A percentile compares a stretch with the other conserved stretches of the same genome.
Evolutionary conservation across 371 early-diverging fungal genomes (phyloP).

Genomic region (Rhizopus stolonifer): DNA sequence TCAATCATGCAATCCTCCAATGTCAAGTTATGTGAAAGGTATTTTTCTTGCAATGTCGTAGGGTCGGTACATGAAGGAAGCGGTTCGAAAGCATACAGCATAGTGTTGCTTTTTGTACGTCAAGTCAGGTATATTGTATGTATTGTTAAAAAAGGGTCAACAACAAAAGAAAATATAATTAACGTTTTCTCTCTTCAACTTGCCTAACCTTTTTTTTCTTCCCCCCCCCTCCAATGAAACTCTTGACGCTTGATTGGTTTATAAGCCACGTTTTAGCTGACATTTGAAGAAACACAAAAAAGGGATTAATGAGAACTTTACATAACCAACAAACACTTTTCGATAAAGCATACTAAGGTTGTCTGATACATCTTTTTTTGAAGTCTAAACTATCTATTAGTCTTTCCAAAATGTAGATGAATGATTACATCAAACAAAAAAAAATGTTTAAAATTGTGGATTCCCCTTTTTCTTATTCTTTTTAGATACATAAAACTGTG

Average conservation of each 20-base stretch:
- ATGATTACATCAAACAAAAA: too few relatives aligned
- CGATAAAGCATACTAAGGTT: too few relatives aligned
- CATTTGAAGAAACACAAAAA: too few relatives aligned
- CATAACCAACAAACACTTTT: too few relatives aligned
- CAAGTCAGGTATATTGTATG: neutral
- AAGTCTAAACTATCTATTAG: too few relatives aligned
- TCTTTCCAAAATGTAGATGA: too few relatives aligned
- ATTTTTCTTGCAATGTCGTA: neutral
- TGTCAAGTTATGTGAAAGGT: neutral
- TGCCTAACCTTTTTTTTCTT: neutral
- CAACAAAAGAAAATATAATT: neutral
- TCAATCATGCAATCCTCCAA: neutral
- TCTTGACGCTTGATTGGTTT: neutral
- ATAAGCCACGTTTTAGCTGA: too few relatives aligned
- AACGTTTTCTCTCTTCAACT: neutral
- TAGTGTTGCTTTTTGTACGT: neutral
- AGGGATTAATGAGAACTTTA: too few relatives aligned
- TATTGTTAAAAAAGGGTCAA: neutral
- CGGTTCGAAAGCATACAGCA: neutral
- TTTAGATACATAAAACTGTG: too few relatives aligned
- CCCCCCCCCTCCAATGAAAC: neutral
- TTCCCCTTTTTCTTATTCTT: too few relatives aligned
- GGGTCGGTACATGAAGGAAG: constrained; percentile 11
- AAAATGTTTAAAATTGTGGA: too few relatives aligned
- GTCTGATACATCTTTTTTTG: too few relatives aligned